Conservation (phyloP, 345 rosid genomes). For the Erysimum cheiranthoides region DNA sequence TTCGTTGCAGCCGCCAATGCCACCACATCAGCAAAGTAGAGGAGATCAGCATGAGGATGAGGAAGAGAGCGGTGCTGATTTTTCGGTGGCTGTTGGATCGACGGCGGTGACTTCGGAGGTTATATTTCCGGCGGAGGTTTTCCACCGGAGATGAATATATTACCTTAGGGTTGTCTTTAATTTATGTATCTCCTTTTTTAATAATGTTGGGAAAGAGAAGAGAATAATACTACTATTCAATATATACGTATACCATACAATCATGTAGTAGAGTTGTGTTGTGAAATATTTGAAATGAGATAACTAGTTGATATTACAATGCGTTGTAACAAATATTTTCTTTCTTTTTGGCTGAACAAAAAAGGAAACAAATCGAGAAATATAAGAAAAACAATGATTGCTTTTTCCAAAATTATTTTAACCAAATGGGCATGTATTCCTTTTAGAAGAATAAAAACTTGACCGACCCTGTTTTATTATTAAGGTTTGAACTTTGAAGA, state of each 20-base stretch:
- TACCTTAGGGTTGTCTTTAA: neutral
- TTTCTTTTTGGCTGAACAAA: no score
- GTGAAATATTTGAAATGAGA: neutral
- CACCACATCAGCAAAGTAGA: constrained; percentile 51
- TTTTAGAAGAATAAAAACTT: no score
- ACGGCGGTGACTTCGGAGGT: constrained; percentile 35
- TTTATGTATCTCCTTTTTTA: neutral
- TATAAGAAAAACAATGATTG: no score
- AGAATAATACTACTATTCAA: neutral
- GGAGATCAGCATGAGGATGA: constrained; percentile 66
- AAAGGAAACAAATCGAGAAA: no score
- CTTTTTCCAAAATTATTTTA: no score
- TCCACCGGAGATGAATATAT: constrained; percentile 51
- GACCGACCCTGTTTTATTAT: no score
- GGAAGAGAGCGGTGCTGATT: constrained; percentile 60
- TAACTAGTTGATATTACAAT: no score
- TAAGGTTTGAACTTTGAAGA: no score
- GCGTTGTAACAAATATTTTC: no score
- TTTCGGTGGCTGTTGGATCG: constrained; percentile 45
- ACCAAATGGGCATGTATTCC: no score
- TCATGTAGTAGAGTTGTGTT: constrained; percentile 20
- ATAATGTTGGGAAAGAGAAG: constrained; percentile 14
- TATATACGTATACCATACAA: neutral
- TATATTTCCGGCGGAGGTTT: constrained; percentile 49
- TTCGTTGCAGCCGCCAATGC: constrained; percentile 42